Evolutionary conservation across 345 rosid species (phyloP).

Genomic region (Cardamine chenopodiifolia): DNA sequence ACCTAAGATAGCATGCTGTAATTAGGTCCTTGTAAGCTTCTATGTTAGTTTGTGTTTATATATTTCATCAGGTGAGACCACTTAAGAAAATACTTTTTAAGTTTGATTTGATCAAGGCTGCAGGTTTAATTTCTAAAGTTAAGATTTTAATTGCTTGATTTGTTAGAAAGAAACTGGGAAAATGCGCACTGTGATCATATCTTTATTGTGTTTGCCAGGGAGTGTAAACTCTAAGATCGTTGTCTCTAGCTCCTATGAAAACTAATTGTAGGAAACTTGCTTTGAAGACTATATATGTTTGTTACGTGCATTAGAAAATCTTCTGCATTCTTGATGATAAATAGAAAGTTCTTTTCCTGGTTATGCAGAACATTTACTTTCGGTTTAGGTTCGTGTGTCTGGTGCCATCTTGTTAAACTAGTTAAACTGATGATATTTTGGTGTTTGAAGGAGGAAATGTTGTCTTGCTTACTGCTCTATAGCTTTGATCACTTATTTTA

Average conservation of each 20-base stretch:
- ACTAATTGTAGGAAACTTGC: neutral
- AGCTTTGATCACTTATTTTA: neutral
- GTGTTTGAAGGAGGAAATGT: neutral
- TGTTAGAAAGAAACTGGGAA: neutral
- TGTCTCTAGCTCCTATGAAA: neutral
- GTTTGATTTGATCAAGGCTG: neutral
- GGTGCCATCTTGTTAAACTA: conserved; percentile 1
- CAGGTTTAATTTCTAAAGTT: neutral
- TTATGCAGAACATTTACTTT: neutral
- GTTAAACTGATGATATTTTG: neutral
- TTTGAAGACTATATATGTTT: neutral
- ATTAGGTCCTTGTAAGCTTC: neutral
- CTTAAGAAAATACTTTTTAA: too few relatives aligned
- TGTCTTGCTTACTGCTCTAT: neutral
- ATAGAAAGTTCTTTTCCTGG: neutral
- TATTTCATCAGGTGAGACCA: conserved; percentile 1
- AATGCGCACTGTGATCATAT: neutral
- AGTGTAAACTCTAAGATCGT: neutral
- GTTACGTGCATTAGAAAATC: neutral
- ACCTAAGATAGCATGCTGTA: conserved; percentile 16
- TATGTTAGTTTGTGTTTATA: conserved; percentile 4
- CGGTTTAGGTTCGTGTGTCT: neutral
- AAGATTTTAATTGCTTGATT: neutral
- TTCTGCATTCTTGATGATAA: neutral
- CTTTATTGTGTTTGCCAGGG: neutral